Conservation (phyloP, 1,284 basidiomycete genomes). For the Cryptococcus sp. region DNA sequence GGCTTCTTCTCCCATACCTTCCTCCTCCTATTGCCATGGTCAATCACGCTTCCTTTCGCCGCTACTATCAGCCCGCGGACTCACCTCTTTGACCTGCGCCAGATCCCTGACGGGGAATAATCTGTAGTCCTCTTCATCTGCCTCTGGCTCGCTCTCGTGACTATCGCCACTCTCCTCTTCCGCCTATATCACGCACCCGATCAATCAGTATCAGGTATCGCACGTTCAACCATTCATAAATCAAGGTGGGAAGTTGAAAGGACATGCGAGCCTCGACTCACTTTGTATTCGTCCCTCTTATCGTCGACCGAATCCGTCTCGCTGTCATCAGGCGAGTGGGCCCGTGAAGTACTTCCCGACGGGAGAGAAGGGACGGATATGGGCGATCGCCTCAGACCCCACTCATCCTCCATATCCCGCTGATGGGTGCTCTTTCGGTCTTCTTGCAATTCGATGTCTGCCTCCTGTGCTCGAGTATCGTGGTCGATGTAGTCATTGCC, state of each 20-base stretch:
- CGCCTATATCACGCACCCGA: slow-evolving; percentile 19
- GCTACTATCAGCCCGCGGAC: slow-evolving; percentile 5
- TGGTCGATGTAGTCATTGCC: slow-evolving; percentile 43
- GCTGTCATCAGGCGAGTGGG: slow-evolving; percentile 8
- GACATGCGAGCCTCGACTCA: slow-evolving; percentile 1
- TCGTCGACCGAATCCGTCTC: slow-evolving; percentile 8
- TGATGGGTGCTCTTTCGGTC: slow-evolving; percentile 14
- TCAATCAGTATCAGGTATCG: not conserved
- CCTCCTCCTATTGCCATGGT: slow-evolving; percentile 1
- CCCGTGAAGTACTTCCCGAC: slow-evolving; percentile 3
- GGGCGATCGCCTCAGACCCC: slow-evolving; percentile 25
- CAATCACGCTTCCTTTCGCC: slow-evolving; percentile 1
- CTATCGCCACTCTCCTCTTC: slow-evolving; percentile 44
- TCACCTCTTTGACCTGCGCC: slow-evolving; percentile 31
- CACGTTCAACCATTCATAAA: not conserved
- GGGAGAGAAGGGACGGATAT: not conserved
- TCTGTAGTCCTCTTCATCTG: slow-evolving; percentile 9
- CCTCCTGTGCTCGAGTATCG: not conserved
- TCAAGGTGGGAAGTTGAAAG: too few relatives aligned
- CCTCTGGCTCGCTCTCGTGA: slow-evolving; percentile 22
- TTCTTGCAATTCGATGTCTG: not conserved
- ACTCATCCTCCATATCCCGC: slow-evolving; percentile 27
- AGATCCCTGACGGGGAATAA: slow-evolving; percentile 10
- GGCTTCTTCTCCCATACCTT: slow-evolving; percentile 67
- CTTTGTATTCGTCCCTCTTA: slow-evolving; percentile 16